Conservation (phyloP, 192 early-diverging fungal genomes). For the Piromyces sp. region DNA sequence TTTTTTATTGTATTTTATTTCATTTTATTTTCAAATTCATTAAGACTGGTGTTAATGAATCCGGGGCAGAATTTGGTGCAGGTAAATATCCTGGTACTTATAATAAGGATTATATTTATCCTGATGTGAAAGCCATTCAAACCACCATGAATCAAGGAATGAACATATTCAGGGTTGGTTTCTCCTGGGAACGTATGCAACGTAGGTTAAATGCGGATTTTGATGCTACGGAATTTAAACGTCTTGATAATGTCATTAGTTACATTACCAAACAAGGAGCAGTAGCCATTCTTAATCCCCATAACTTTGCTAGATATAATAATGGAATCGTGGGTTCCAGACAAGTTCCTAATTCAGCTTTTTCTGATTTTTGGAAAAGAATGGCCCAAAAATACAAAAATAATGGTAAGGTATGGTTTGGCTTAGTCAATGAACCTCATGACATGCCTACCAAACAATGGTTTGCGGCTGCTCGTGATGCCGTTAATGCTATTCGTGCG, state of each 20-base stretch:
- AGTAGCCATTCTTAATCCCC: background rate
- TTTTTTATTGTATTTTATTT: no score
- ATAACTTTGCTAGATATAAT: background rate
- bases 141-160: background rate
- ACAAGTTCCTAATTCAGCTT: background rate
- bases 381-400: background rate
- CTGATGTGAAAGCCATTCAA: background rate
- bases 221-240: background rate
- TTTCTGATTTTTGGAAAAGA: background rate
- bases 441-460: background rate
- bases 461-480: slow-evolving; percentile 2
- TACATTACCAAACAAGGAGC: background rate
- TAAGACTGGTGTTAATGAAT: background rate
- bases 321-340: background rate
- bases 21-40: no score
- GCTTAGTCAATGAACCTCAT: slow-evolving; percentile 10
- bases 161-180: background rate
- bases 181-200: background rate
- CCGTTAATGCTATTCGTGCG: slow-evolving; percentile 11
- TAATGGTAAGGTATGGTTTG: background rate
- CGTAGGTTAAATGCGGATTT: background rate
- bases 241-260: background rate
- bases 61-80: background rate
- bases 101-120: background rate
- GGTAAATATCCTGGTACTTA: background rate